Evolutionary conservation across 1,284 basidiomycete species (phyloP).

Genomic region (Marasmius tenuissimus): DNA sequence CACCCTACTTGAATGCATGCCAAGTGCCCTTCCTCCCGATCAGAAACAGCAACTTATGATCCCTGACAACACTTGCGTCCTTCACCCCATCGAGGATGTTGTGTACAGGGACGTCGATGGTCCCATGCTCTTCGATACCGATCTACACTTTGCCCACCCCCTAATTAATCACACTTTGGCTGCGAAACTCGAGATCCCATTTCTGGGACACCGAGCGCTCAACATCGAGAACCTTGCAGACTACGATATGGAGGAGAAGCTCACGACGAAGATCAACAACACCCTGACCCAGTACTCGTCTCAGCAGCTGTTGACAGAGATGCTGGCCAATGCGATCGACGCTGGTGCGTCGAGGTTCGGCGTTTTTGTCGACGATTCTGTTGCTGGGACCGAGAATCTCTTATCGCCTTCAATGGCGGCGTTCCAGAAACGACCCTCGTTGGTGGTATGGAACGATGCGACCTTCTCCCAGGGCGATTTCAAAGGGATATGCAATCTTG

Average conservation of each 20-base stretch:
- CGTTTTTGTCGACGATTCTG: constrained; percentile 34
- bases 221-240: constrained; percentile 20
- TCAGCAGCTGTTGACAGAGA: constrained; percentile 42
- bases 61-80: constrained; percentile 24
- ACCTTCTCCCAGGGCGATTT: constrained; percentile 42
- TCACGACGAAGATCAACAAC: constrained; percentile 31
- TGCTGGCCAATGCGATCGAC: constrained; percentile 51
- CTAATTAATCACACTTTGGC: constrained; percentile 30
- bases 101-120: constrained; percentile 40
- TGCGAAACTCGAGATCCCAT: constrained; percentile 27
- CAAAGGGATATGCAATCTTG: constrained; percentile 40
- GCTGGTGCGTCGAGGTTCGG: constrained; percentile 40
- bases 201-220: constrained; percentile 32
- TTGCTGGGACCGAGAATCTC: constrained; percentile 16
- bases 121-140: constrained; percentile 19
- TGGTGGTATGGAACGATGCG: constrained; percentile 44
- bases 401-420: constrained; percentile 31
- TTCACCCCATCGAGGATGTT: constrained; percentile 28
- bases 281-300: constrained; percentile 38
- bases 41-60: constrained; percentile 29
- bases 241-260: constrained; percentile 31
- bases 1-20: background rate
- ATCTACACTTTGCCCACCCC: constrained; percentile 28
- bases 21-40: constrained; percentile 13
- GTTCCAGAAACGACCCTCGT: constrained; percentile 33